Base-by-base conservation (phyloP, 768 basidiomycete species). In the Suillus subluteus region DNA sequence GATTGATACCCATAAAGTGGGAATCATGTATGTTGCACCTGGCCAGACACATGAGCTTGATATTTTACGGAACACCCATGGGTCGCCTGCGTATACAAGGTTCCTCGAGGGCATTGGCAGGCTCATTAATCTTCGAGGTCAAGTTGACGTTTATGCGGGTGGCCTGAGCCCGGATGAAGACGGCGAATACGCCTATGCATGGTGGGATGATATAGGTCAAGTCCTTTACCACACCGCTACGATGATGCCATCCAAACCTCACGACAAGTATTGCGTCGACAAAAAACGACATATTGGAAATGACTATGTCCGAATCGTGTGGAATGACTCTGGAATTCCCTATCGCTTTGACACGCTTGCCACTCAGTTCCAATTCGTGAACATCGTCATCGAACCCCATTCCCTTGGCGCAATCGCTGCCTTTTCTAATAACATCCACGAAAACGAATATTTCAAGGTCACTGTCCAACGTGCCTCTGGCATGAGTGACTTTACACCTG, bases 131-230 rank as follows among this genome's bases (percentile, higher is more conserved):
- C 82, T 98, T 23, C 89, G 94, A 21, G 95, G 94, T 12, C 95
- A 97, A 76, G 84, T 91, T 12, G 96, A 97, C 73, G 89, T 99
- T 21, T 98, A 96, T 76, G 92, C 92, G 3, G 98, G 96, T 9
- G 94, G 95, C 4, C 84, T 99, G 32, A 91, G 95, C 73, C 88
- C 94, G 9, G 93, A 95, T 67, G 88, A 92, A 72, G 96, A 99
- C 73, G 98, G 98, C 16, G 92, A 96, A 77, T 98, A 96, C 74
- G 94, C 97, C 0, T 99, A 99, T 74, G 95, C 96, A 0, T 99
- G 97, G 96, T 98, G 96, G 94, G 96, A 99, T 76, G 96, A 98
- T 73, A 96, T 98, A 61, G 89, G 92, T 5, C 96, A 99, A 75
- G 88, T 98, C 67, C 84, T 98, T 63, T 99, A 93, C 76, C 98